A percentile compares a stretch with the other conserved stretches of the same genome.
phyloP scores from a whole-genome alignment of 352 stramenopile species.

The Nothophytophthora sp. region DNA sequence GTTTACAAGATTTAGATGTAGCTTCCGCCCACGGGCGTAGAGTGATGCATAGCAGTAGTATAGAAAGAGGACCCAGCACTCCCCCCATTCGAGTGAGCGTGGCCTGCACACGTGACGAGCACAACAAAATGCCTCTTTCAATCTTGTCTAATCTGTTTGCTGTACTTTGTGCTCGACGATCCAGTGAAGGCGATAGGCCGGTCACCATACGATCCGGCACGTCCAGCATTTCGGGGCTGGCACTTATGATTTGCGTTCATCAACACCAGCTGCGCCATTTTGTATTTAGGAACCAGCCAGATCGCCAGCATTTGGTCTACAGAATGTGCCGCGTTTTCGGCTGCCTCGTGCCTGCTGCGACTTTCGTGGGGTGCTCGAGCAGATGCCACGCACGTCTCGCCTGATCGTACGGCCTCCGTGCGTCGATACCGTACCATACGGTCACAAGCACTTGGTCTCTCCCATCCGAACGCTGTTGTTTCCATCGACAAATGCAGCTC shows the following conservation, averaged over 20 bases:
- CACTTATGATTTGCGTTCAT: too few species aligned
- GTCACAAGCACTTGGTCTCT: neutral
- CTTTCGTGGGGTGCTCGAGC: conserved; percentile 8
- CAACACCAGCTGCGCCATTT: neutral
- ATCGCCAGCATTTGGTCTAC: neutral
- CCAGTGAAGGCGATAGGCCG: neutral
- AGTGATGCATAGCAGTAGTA: too few species aligned
- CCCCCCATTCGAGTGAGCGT: too few species aligned
- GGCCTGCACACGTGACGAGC: too few species aligned
- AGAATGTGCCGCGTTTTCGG: conserved; percentile 9
- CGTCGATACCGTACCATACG: conserved; percentile 4
- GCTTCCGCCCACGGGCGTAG: too few species aligned
- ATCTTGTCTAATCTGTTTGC: too few species aligned
- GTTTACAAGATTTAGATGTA: too few species aligned
- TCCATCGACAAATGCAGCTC: conserved; percentile 8
- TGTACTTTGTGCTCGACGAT: too few species aligned
- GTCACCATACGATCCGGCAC: conserved; percentile 3
- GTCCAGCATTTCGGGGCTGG: too few species aligned
- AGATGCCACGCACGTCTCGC: conserved; percentile 5
- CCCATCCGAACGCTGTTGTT: conserved; percentile 9
- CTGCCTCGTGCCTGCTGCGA: conserved; percentile 3
- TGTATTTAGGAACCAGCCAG: neutral
- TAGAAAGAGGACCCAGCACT: too few species aligned
- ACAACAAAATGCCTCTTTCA: too few species aligned
- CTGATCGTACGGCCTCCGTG: neutral